Evolutionary conservation across 176 grass and related monocot species (phyloP).

Genomic region (Alopecurus myosuroides): DNA sequence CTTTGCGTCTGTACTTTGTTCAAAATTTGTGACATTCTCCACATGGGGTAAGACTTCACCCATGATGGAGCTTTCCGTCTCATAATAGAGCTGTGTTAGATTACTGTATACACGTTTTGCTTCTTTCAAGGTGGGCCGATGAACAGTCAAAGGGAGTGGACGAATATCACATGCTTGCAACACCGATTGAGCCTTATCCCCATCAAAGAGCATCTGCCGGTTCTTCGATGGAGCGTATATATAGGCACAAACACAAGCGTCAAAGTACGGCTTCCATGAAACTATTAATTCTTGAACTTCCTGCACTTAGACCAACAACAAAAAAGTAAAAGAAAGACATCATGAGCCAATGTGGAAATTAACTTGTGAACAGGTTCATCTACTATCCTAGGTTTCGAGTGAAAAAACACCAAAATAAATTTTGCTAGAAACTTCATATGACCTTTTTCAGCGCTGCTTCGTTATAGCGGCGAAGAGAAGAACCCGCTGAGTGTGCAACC

Average conservation of each 20-base stretch:
- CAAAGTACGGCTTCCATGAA: slow-evolving; percentile 88
- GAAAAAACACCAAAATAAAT: slow-evolving; percentile 7
- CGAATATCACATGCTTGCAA: slow-evolving; percentile 55
- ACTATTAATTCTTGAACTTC: slow-evolving; percentile 80
- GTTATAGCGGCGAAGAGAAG: slow-evolving; percentile 80
- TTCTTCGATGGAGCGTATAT: slow-evolving; percentile 81
- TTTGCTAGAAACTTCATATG: neutral
- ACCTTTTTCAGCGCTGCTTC: slow-evolving; percentile 95
- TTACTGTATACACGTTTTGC: slow-evolving; percentile 73
- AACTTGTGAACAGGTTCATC: neutral
- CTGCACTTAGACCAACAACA: slow-evolving; percentile 32
- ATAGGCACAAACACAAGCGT: slow-evolving; percentile 57
- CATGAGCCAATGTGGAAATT: neutral
- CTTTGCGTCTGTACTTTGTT: slow-evolving; percentile 28
- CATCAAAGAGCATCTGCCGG: slow-evolving; percentile 76
- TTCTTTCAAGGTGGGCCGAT: slow-evolving; percentile 90
- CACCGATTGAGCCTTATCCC: slow-evolving; percentile 49
- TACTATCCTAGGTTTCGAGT: neutral
- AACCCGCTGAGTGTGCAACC: slow-evolving; percentile 86
- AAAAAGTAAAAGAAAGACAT: neutral
- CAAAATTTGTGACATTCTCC: slow-evolving; percentile 17
- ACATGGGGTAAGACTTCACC: slow-evolving; percentile 31
- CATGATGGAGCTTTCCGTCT: slow-evolving; percentile 28
- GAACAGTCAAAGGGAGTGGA: slow-evolving; percentile 75
- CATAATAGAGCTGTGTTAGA: slow-evolving; percentile 61